Conservation (phyloP, 352 stramenopile species). For the Phytophthora pisi region DNA sequence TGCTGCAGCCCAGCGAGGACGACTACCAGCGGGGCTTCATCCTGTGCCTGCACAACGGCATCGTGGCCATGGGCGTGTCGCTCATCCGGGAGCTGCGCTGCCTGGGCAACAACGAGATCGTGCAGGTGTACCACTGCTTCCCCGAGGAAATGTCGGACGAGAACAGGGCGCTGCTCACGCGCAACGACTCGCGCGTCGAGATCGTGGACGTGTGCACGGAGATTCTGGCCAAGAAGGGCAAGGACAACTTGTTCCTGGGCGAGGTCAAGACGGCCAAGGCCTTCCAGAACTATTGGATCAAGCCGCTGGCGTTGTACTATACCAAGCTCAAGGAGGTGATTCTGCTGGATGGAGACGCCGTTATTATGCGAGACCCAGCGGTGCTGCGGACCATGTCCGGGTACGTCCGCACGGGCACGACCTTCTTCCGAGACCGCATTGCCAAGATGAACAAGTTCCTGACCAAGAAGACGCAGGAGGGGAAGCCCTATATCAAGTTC, state of each 20-base stretch:
- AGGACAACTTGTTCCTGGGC: constrained; percentile 35
- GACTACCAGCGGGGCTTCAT: constrained; percentile 39
- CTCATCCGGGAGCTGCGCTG: constrained; percentile 57
- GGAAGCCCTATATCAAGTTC: constrained; percentile 42
- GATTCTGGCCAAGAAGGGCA: constrained; percentile 32
- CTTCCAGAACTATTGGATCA: constrained; percentile 69
- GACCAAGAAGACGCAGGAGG: constrained; percentile 35
- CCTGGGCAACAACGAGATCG: constrained; percentile 28
- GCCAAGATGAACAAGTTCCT: constrained; percentile 44
- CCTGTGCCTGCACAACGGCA: constrained; percentile 49
- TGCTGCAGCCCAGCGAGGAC: neutral
- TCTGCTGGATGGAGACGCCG: constrained; percentile 60
- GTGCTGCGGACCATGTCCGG: constrained; percentile 35
- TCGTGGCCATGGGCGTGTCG: constrained; percentile 55
- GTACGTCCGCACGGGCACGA: constrained; percentile 54
- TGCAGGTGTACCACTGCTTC: constrained; percentile 35
- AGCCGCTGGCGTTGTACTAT: constrained; percentile 62
- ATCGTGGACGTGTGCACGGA: constrained; percentile 69
- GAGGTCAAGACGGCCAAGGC: constrained; percentile 27
- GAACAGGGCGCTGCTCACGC: constrained; percentile 40
- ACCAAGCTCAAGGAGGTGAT: constrained; percentile 55
- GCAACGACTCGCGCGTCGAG: constrained; percentile 52
- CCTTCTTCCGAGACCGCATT: constrained; percentile 74
- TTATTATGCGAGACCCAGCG: constrained; percentile 51
- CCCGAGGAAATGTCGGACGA: constrained; percentile 48